phyloP scores from a whole-genome alignment of 306 rosid species.

The Acacia crassicarpa region DNA sequence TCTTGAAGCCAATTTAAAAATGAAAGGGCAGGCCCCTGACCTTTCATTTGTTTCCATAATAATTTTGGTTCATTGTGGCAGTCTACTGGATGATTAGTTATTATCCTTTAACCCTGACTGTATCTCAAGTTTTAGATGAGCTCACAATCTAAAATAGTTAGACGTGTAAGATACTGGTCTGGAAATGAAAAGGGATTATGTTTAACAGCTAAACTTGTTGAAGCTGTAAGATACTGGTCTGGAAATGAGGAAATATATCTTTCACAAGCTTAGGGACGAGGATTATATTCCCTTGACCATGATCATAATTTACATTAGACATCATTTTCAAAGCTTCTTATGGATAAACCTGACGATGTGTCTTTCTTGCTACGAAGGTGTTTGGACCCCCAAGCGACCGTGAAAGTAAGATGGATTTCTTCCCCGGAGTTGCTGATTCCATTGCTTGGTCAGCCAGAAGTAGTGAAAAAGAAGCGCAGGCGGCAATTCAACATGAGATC shows the following conservation, averaged over 20 bases:
- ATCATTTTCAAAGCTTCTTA: neutral
- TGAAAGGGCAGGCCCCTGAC: neutral
- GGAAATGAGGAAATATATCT: neutral
- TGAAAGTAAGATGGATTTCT: conserved; percentile 59
- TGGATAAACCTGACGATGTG: neutral
- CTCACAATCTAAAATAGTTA: neutral
- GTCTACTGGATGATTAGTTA: neutral
- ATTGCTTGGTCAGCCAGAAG: conserved; percentile 35
- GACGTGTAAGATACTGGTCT: too few species aligned
- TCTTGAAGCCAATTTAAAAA: neutral
- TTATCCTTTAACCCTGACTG: neutral
- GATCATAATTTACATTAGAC: neutral
- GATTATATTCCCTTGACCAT: neutral
- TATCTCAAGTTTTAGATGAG: neutral
- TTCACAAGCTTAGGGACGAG: neutral
- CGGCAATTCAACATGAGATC: conserved; percentile 69
- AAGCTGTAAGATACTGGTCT: neutral
- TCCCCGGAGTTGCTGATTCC: conserved; percentile 87
- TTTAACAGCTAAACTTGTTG: neutral
- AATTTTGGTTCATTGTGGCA: neutral
- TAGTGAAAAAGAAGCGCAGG: conserved; percentile 41
- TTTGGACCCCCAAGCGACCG: conserved; percentile 67
- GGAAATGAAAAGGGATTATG: neutral
- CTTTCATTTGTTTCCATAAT: neutral
- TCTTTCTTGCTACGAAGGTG: conserved; percentile 43